These are phyloP conservation scores for Diaporthe sp. DNA, from an alignment of 2,329 filamentous ascomycete species.

Conservation along the genomic window DNA sequence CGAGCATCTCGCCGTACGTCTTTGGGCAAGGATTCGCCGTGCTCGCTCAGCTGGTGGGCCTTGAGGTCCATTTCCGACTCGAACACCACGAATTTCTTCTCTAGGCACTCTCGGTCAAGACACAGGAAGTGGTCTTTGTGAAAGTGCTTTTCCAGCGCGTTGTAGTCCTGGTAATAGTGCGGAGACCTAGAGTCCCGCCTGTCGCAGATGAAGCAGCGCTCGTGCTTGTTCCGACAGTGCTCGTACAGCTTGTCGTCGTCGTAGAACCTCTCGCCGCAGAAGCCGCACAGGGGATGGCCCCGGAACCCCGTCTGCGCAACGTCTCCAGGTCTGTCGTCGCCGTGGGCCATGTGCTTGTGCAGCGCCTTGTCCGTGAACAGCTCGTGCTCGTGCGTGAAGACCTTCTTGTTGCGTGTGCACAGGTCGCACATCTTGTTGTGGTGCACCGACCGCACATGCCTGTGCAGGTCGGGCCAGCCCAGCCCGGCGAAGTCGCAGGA, in stretches of 20 bases:
- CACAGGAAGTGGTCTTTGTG: slow-evolving; percentile 89
- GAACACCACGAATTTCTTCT: slow-evolving; percentile 98
- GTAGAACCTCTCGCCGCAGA: slow-evolving; percentile 93
- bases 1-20: slow-evolving; percentile 86
- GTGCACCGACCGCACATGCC: slow-evolving; percentile 87
- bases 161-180: slow-evolving; percentile 93
- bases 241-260: slow-evolving; percentile 95
- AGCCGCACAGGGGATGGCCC: slow-evolving; percentile 93
- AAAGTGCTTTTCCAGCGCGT: slow-evolving; percentile 89
- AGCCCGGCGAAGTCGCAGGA: slow-evolving; percentile 86
- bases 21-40: slow-evolving; percentile 85
- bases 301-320: slow-evolving; percentile 95
- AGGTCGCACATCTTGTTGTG: slow-evolving; percentile 92
- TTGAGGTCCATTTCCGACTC: slow-evolving; percentile 95
- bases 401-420: slow-evolving; percentile 94
- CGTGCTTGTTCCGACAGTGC: slow-evolving; percentile 94
- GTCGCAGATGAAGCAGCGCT: slow-evolving; percentile 95
- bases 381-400: slow-evolving; percentile 98
- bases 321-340: slow-evolving; percentile 91
- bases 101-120: slow-evolving; percentile 85
- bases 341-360: slow-evolving; percentile 88
- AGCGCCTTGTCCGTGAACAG: slow-evolving; percentile 87
- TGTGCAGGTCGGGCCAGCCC: slow-evolving; percentile 68
- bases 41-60: slow-evolving; percentile 88
- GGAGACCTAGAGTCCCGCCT: slow-evolving; percentile 77